Percentiles rank a stretch among this genome's conserved stretches.
These are phyloP conservation scores for Physcia stellaris DNA, from an alignment of 495 filamentous ascomycete species.

Conservation along the genomic window DNA sequence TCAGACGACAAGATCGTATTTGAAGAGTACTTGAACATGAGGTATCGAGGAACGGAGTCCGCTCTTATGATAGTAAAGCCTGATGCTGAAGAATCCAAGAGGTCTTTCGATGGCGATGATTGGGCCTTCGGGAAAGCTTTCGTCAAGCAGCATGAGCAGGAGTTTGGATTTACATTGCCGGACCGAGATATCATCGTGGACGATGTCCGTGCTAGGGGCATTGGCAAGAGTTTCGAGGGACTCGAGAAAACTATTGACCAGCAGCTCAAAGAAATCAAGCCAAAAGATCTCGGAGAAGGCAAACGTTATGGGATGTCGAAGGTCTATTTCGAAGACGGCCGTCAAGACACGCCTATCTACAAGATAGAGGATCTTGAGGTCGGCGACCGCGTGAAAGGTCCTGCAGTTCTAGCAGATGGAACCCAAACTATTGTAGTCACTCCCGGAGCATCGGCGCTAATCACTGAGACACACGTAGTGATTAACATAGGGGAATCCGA, in stretches of 20 bases:
- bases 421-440: slow-evolving; percentile 94
- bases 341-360: slow-evolving; percentile 74
- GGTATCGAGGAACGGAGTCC: slow-evolving; percentile 79
- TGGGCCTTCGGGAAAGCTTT: slow-evolving; percentile 79
- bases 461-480: slow-evolving; percentile 57
- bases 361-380: slow-evolving; percentile 64
- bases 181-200: slow-evolving; percentile 86
- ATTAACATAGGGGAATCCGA: slow-evolving; percentile 44
- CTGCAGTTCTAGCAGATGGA: slow-evolving; percentile 84
- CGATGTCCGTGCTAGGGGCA: slow-evolving; percentile 78
- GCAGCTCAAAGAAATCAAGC: slow-evolving; percentile 51
- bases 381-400: slow-evolving; percentile 67
- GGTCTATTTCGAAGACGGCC: slow-evolving; percentile 49
- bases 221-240: slow-evolving; percentile 71
- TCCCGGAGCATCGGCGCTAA: slow-evolving; percentile 58
- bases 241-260: slow-evolving; percentile 68
- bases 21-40: slow-evolving; percentile 81
- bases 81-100: slow-evolving; percentile 39
- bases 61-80: slow-evolving; percentile 69
- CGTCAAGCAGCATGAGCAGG: slow-evolving; percentile 73
- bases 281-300: slow-evolving; percentile 19
- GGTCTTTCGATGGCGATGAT: slow-evolving; percentile 46
- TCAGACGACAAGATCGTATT: slow-evolving; percentile 55
- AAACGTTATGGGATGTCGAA: slow-evolving; percentile 22
- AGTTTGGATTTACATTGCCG: slow-evolving; percentile 87